Conservation (phyloP, 1,139 yeast species). For the Hansenula anomala region DNA sequence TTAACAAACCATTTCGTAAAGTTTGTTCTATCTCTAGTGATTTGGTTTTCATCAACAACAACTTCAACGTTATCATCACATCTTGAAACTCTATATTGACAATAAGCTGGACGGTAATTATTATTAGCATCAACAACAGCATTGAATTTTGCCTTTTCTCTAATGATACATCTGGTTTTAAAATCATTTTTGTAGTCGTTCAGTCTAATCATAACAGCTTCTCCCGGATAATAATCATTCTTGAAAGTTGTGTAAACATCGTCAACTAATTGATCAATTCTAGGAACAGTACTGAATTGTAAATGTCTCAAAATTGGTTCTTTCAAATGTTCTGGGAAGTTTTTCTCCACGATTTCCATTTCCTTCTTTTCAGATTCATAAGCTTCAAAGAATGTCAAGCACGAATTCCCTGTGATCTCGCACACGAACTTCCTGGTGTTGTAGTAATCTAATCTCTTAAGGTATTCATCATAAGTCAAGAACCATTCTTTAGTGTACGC, state of each 20-base stretch:
- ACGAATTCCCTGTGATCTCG: conserved; percentile 92
- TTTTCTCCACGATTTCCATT: conserved; percentile 65
- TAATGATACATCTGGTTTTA: conserved; percentile 45
- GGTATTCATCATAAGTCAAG: conserved; percentile 65
- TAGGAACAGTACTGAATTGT: conserved; percentile 78
- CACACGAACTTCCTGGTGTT: conserved; percentile 80
- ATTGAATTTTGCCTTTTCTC: conserved; percentile 55
- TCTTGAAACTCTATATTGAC: conserved; percentile 62
- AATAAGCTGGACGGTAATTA: conserved; percentile 52
- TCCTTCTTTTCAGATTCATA: conserved; percentile 68
- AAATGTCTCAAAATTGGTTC: conserved; percentile 85
- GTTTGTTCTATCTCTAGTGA: conserved; percentile 77
- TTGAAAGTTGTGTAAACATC: conserved; percentile 73
- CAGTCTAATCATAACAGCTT: conserved; percentile 57
- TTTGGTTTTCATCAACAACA: conserved; percentile 67
- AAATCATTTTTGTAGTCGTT: conserved; percentile 24
- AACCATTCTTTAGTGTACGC: conserved; percentile 90
- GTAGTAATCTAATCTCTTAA: conserved; percentile 66
- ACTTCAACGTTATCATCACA: conserved; percentile 52
- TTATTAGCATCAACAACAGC: conserved; percentile 36
- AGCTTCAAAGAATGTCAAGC: conserved; percentile 89
- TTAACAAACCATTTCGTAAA: conserved; percentile 89
- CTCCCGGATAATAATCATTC: conserved; percentile 90
- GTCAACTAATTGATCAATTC: conserved; percentile 85
- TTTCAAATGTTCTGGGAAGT: conserved; percentile 86